Evolutionary conservation across 768 basidiomycete genomes (phyloP).

Genomic region (Brasilioporus rufonigricans): DNA sequence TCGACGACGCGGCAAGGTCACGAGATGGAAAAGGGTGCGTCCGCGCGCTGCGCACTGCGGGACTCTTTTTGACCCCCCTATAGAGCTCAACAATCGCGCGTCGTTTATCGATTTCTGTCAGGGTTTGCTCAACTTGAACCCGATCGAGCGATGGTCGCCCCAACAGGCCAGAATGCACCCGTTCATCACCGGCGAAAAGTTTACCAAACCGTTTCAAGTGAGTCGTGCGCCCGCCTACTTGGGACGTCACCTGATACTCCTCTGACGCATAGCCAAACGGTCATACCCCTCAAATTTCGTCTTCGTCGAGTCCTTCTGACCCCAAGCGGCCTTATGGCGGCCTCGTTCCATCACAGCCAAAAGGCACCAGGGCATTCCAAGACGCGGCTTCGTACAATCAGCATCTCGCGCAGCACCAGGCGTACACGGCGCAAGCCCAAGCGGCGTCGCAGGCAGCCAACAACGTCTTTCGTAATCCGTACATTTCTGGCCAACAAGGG

Average conservation of each 20-base stretch:
- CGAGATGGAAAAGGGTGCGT: constrained; percentile 87
- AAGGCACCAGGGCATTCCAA: constrained; percentile 81
- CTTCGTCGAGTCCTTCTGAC: constrained; percentile 42
- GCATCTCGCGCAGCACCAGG: constrained; percentile 92
- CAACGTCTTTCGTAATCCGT: constrained; percentile 74
- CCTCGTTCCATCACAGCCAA: constrained; percentile 83
- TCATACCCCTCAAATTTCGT: constrained; percentile 26
- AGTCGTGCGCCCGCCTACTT: constrained; percentile 28
- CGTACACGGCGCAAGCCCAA: constrained; percentile 84
- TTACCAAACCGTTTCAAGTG: constrained; percentile 81
- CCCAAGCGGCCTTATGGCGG: constrained; percentile 93
- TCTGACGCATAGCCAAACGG: constrained; percentile 50
- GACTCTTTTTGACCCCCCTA: constrained; percentile 7
- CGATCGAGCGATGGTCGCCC: constrained; percentile 94
- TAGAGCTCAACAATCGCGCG: constrained; percentile 90
- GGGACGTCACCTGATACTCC: constrained; percentile 6
- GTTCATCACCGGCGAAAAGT: constrained; percentile 98
- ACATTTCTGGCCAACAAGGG: constrained; percentile 54
- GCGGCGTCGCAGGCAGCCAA: constrained; percentile 69
- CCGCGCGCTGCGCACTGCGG: background rate
- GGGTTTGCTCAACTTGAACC: constrained; percentile 91
- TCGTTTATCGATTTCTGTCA: constrained; percentile 98
- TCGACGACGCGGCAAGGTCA: constrained; percentile 64
- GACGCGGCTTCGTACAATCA: constrained; percentile 95
- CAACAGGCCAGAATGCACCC: constrained; percentile 95